phyloP scores from a whole-genome alignment of 106 monocot species.

The Acorus calamus region DNA sequence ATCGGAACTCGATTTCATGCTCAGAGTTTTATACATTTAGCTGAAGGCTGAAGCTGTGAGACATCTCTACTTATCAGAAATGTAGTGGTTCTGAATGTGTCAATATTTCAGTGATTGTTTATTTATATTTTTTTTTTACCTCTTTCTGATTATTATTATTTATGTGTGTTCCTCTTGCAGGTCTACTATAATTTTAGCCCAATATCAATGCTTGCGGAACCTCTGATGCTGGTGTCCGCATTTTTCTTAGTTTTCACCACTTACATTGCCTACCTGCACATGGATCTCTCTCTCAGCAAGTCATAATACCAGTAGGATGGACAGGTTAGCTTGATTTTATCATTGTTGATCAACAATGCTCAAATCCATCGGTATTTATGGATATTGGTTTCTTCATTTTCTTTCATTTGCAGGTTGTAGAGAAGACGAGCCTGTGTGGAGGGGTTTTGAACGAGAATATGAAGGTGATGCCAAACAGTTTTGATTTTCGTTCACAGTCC shows the following conservation, averaged over 20 bases:
- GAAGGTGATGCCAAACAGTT: too few species aligned
- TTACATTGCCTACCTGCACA: slow-evolving; percentile 51
- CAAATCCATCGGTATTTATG: too few species aligned
- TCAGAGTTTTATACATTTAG: too few species aligned
- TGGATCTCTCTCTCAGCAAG: slow-evolving; percentile 65
- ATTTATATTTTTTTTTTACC: background rate
- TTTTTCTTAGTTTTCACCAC: slow-evolving; percentile 60
- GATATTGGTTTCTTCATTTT: too few species aligned
- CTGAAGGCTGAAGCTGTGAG: too few species aligned
- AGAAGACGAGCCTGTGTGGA: too few species aligned
- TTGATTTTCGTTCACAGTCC: too few species aligned
- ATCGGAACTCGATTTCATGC: too few species aligned
- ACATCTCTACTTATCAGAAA: too few species aligned
- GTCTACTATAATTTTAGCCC: slow-evolving; percentile 65
- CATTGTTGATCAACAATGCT: background rate
- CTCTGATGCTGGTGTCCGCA: slow-evolving; percentile 53
- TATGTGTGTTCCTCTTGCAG: slow-evolving; percentile 19
- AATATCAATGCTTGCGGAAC: slow-evolving; percentile 74
- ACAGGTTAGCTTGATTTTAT: background rate
- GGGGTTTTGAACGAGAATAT: too few species aligned
- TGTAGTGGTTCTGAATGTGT: too few species aligned
- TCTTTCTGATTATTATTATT: slow-evolving; percentile 1
- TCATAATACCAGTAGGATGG: slow-evolving; percentile 6
- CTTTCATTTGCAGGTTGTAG: too few species aligned
- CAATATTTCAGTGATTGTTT: background rate